Conservation (phyloP, 2,329 filamentous ascomycete species). For the Fusarium sp. region DNA sequence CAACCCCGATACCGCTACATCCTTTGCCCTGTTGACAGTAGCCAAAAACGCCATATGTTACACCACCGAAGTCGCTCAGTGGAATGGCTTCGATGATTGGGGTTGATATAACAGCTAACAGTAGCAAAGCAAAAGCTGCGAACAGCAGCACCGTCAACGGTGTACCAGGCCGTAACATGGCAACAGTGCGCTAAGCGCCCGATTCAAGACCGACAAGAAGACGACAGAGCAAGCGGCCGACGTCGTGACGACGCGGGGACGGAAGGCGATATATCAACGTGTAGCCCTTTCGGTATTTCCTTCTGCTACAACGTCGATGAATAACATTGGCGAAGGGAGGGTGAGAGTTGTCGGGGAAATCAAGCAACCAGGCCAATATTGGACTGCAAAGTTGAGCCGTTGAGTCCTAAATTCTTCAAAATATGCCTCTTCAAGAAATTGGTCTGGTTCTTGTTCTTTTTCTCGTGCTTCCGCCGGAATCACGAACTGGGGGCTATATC, state of each 20-base stretch:
- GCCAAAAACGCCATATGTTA: slow-evolving; percentile 92
- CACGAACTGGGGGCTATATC: slow-evolving; percentile 7
- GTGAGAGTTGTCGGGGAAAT: slow-evolving; percentile 1
- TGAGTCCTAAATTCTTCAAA: neutral
- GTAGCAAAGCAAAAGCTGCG: slow-evolving; percentile 83
- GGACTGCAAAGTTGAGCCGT: neutral
- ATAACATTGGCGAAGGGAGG: slow-evolving; percentile 21
- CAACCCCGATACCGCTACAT: slow-evolving; percentile 81
- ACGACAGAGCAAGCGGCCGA: slow-evolving; percentile 30
- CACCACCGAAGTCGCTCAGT: slow-evolving; percentile 78
- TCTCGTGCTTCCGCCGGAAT: neutral
- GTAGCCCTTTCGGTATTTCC: neutral
- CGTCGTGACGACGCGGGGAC: slow-evolving; percentile 39
- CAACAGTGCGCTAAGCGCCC: slow-evolving; percentile 50
- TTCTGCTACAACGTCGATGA: slow-evolving; percentile 6
- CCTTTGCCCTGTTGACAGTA: slow-evolving; percentile 72
- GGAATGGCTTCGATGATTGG: slow-evolving; percentile 89
- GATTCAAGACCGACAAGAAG: slow-evolving; percentile 9
- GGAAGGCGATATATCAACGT: neutral
- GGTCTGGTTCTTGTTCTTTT: neutral
- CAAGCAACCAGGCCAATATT: neutral
- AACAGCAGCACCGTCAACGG: slow-evolving; percentile 88
- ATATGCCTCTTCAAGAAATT: neutral
- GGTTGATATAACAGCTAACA: slow-evolving; percentile 90
- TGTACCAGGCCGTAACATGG: slow-evolving; percentile 91